Percentiles rank a stretch among this genome's conserved stretches.
These are phyloP conservation scores for Parascedosporium putredinis DNA, from an alignment of 2,329 filamentous ascomycete genomes.

Conservation along the genomic window DNA sequence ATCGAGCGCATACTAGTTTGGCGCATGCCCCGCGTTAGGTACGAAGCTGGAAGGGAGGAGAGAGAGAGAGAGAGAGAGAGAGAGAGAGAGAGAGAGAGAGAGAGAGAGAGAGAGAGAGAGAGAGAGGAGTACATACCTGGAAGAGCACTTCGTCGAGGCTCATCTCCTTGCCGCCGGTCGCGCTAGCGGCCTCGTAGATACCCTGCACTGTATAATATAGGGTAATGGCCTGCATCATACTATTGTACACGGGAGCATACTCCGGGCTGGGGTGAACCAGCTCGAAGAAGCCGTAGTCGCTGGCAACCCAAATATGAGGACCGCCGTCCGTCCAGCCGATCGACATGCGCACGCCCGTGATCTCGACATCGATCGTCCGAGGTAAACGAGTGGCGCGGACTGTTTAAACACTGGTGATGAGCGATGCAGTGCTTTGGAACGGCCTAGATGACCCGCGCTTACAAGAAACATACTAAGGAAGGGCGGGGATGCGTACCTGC, in stretches of 20 bases:
- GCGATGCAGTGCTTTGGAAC: too few species aligned
- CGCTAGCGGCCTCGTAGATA: constrained; percentile 34
- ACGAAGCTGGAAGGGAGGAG: not conserved
- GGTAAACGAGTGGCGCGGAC: constrained; percentile 17
- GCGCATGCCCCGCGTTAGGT: constrained; percentile 6
- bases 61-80: too few species aligned
- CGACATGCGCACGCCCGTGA: constrained; percentile 35
- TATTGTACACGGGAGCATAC: constrained; percentile 46
- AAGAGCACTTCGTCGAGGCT: constrained; percentile 23
- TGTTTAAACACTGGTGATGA: not conserved
- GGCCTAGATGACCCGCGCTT: too few species aligned
- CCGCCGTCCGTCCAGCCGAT: constrained; percentile 42
- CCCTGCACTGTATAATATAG: constrained; percentile 54
- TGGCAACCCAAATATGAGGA: constrained; percentile 55
- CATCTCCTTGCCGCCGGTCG: constrained; percentile 18
- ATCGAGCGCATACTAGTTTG: constrained; percentile 41
- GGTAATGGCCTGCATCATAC: constrained; percentile 52
- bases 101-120: too few species aligned
- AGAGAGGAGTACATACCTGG: constrained; percentile 19
- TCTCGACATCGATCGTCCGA: constrained; percentile 36
- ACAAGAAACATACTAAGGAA: too few species aligned
- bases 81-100: too few species aligned
- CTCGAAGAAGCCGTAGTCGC: constrained; percentile 58
- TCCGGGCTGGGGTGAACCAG: constrained; percentile 42
- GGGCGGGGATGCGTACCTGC: constrained; percentile 9